Evolutionary conservation across 306 rosid species (phyloP), one percentile per base, ranked within the genome.

Genomic region (Lathyrus sativus): DNA sequence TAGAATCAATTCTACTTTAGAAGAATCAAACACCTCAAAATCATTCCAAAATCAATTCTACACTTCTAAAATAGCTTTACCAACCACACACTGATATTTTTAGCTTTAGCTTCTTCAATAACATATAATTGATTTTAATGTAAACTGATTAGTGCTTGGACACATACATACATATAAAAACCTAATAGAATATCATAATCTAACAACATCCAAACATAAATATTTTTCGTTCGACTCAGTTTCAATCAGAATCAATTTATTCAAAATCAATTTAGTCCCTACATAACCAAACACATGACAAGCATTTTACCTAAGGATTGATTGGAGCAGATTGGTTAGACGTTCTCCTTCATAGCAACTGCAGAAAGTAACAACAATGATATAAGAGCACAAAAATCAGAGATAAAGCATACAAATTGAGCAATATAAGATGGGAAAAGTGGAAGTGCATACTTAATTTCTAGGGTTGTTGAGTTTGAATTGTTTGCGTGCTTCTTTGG

Each of bases 311-410:
- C 90, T 81, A 35, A 24, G 87, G 55, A 85, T 82, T 50, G 85
- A 89, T 49, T 72, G 85, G 65, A 91, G 81, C 75, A 89, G 74
- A 67, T 62, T 42, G 70, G 76, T 60, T 11, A 86, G 91, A 54
- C 72, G 69, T 55, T 83, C 82, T 9, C 85, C 93, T 78, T 89
- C 89, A 50, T 78, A 89, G 76, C 48, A 81, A 75, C 90, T 86
- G 74, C 76, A 70, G 42, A 63, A 11, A 38, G 31, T 28, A 53
- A 73, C 49, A 68, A 58, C 4, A 26, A 26, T 26, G 4, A 26
- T 0, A 19, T 19, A 17, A 67, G 13, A 35, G 70, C 7, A n/a
- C n/a, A 19, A 29, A 58, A 15, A 14, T 33, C 38, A 6, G 2
- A 33, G 38, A 35, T 22, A 42, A 14, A 65, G 15, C 38, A 33